These are phyloP conservation scores for Saccharomycopsis sp. DNA, from an alignment of 805 yeast genomes.

Conservation along the genomic window DNA sequence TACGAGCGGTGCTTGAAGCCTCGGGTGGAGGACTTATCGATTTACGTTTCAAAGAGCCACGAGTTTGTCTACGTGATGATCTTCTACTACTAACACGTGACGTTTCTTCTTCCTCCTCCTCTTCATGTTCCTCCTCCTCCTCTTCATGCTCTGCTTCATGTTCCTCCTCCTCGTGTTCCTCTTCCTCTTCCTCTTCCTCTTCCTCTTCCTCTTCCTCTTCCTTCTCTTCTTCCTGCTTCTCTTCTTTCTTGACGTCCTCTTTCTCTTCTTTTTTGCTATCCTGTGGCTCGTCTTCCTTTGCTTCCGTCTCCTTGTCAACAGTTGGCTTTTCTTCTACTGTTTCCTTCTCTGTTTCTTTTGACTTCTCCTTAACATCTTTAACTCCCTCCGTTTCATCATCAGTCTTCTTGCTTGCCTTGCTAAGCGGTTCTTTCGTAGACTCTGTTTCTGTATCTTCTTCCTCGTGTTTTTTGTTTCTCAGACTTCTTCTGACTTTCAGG, in stretches of 20 bases:
- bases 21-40: not conserved
- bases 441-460: not conserved
- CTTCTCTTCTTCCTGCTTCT: conserved; percentile 10
- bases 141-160: conserved; percentile 12
- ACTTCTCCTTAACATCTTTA: no score
- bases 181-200: conserved; percentile 7
- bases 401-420: no score
- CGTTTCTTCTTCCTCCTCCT: conserved; percentile 11
- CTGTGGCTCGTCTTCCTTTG: not conserved
- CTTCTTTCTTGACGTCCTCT: conserved; percentile 11
- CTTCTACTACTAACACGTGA: conserved; percentile 7
- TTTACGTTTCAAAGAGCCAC: not conserved
- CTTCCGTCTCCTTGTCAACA: conserved; percentile 2
- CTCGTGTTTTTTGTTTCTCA: not conserved
- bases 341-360: no score
- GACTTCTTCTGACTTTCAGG: not conserved
- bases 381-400: no score
- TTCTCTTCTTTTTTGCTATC: conserved; percentile 6
- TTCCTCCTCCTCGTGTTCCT: conserved; percentile 18
- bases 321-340: no score
- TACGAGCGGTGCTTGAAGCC: not conserved
- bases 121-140: conserved; percentile 21
- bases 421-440: no score
- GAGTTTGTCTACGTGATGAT: not conserved
- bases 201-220: conserved; percentile 18